phyloP scores from a whole-genome alignment of 805 yeast species.

The Lachancea waltii region DNA sequence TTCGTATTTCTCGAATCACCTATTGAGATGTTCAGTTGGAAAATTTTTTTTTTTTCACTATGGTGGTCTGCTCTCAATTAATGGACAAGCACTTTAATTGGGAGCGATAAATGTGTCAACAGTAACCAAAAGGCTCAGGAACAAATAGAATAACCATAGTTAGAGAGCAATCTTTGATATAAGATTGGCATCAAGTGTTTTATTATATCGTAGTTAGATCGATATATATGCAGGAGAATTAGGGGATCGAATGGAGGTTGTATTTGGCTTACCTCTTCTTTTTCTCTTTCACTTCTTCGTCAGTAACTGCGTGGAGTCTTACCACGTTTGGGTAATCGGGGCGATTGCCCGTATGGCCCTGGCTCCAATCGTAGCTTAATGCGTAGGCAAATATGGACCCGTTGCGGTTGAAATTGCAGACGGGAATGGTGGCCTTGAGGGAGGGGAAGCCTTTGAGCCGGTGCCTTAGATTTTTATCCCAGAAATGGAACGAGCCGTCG shows the following conservation, averaged over 20 bases:
- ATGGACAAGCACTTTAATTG: no score
- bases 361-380: conserved; percentile 90
- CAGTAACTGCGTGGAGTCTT: conserved; percentile 77
- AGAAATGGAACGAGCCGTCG: conserved; percentile 88
- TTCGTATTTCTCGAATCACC: no score
- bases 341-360: conserved; percentile 74
- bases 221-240: neutral
- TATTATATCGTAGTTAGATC: neutral
- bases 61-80: no score
- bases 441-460: conserved; percentile 76
- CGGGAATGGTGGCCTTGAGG: conserved; percentile 60
- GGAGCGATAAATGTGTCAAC: no score
- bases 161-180: no score
- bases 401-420: conserved; percentile 71
- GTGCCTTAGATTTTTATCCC: conserved; percentile 93
- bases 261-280: conserved; percentile 26
- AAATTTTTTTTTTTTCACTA: neutral
- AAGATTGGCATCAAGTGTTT: neutral
- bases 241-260: neutral
- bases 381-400: conserved; percentile 91
- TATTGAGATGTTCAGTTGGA: neutral
- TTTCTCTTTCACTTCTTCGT: conserved; percentile 69
- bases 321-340: conserved; percentile 69
- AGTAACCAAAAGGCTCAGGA: no score
- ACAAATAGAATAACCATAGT: no score